Conservation (phyloP, 129 eudicot genomes). For the Arctium minus region DNA sequence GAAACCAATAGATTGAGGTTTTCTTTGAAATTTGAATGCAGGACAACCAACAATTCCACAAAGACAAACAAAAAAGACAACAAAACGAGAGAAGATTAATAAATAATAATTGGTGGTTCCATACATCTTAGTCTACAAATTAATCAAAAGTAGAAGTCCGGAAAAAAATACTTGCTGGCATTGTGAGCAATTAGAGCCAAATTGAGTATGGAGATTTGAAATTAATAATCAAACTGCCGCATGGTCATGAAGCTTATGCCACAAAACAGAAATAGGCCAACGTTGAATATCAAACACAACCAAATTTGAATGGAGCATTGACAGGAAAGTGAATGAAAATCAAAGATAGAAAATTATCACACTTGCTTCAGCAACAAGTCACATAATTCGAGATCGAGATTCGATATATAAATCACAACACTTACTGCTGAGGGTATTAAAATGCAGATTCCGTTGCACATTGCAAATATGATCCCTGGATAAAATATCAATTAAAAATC, state of each 20-base stretch:
- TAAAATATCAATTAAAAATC: slow-evolving; percentile 7
- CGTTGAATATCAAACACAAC: not conserved
- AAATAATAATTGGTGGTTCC: not conserved
- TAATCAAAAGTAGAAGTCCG: not conserved
- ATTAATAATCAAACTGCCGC: not conserved
- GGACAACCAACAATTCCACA: slow-evolving; percentile 4
- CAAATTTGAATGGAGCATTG: not conserved
- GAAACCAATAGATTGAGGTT: not conserved
- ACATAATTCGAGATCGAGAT: not conserved
- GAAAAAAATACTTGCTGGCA: not conserved
- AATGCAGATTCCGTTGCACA: slow-evolving; percentile 69
- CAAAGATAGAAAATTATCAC: not conserved
- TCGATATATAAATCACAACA: slow-evolving; percentile 13
- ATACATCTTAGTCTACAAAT: not conserved
- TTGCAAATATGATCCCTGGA: slow-evolving; percentile 83
- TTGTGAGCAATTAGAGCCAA: not conserved
- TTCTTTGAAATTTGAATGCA: not conserved
- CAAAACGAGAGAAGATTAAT: not conserved
- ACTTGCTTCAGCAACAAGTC: not conserved
- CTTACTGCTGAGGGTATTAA: slow-evolving; percentile 70
- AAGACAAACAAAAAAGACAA: not conserved
- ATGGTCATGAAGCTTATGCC: not conserved
- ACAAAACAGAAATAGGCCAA: not conserved
- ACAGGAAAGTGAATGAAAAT: not conserved
- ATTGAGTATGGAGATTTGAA: not conserved